Conservation (phyloP, 805 yeast genomes). For the Wickerhamomyces hampshirensis region DNA sequence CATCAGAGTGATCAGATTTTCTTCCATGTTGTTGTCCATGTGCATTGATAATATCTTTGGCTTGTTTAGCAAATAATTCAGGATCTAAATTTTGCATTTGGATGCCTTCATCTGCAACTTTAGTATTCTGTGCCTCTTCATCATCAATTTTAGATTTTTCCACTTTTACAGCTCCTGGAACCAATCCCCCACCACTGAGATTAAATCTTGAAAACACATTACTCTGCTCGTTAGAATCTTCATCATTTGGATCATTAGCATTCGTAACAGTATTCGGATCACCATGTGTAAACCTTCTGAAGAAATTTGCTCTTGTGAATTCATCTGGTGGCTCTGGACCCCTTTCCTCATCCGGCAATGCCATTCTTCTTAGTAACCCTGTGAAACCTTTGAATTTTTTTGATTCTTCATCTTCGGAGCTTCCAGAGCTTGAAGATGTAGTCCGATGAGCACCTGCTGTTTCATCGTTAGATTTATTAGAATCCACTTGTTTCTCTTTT, state of each 20-base stretch:
- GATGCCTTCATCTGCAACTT: conserved; percentile 30
- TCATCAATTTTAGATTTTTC: conserved; percentile 20
- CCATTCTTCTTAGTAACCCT: conserved; percentile 16
- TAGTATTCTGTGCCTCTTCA: conserved; percentile 33
- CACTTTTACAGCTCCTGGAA: conserved; percentile 29
- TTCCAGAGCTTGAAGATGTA: conserved; percentile 1
- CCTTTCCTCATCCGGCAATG: background rate
- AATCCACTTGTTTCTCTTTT: background rate
- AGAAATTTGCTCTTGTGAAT: conserved; percentile 1
- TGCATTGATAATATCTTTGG: conserved; percentile 46
- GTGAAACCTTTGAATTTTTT: conserved; percentile 11
- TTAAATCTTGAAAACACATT: conserved; percentile 28
- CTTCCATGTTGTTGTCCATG: conserved; percentile 26
- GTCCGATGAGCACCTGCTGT: background rate
- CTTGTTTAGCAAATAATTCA: conserved; percentile 44
- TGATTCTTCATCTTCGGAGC: conserved; percentile 7
- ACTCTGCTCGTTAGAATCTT: conserved; percentile 20
- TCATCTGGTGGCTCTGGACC: background rate
- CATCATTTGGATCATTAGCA: conserved; percentile 18
- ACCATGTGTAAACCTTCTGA: conserved; percentile 17
- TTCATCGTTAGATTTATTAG: background rate
- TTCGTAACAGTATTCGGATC: conserved; percentile 8
- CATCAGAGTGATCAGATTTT: conserved; percentile 12
- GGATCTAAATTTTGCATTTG: conserved; percentile 41
- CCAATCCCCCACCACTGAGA: conserved; percentile 30